phyloP scores from a whole-genome alignment of 306 rosid species.

The Benincasa hispida region DNA sequence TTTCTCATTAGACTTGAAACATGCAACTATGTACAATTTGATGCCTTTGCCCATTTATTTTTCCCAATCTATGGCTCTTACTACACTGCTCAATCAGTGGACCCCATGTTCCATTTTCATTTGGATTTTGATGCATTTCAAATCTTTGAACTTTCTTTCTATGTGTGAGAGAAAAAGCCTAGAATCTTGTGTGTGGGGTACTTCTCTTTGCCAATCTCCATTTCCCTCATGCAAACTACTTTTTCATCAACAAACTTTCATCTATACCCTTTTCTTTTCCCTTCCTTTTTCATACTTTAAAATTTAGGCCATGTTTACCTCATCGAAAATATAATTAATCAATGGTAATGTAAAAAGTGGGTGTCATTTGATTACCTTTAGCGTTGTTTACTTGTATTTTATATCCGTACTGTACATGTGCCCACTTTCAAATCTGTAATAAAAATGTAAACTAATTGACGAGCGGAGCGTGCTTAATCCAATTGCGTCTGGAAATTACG shows the following conservation, averaged over 20 bases:
- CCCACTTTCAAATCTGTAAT: no score
- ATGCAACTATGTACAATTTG: not conserved
- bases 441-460: no score
- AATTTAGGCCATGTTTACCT: no score
- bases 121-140: conserved; percentile 4
- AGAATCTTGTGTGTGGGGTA: not conserved
- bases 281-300: no score
- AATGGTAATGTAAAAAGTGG: no score
- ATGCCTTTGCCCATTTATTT: not conserved
- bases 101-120: not conserved
- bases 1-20: not conserved
- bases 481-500: no score
- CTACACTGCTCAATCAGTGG: not conserved
- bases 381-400: no score
- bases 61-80: not conserved
- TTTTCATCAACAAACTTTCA: not conserved
- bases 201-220: not conserved
- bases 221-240: not conserved
- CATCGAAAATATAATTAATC: no score
- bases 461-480: no score
- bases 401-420: no score
- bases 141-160: not conserved
- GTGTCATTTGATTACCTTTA: no score
- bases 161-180: not conserved
- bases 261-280: not conserved